Base-by-base conservation (phyloP, 495 filamentous ascomycete genomes). In the Symbiotaphrina buchneri region DNA sequence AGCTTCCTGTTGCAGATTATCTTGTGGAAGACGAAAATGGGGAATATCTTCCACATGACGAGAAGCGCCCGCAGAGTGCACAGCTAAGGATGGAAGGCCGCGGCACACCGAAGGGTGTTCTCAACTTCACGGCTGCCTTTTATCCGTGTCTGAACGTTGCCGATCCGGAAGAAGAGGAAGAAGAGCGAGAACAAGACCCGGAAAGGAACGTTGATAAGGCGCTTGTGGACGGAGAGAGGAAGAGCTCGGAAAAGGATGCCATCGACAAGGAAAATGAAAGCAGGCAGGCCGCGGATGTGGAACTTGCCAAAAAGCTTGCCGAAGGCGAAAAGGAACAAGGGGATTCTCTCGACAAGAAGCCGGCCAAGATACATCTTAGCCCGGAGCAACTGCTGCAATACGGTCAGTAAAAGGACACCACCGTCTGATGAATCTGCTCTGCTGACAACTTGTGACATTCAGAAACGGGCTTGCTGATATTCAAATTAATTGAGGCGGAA, bases 381-480 rank as follows among this genome's bases (percentile, higher is more conserved):
- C 64, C 68, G 2, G 71, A 94, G 25, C 78, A 94, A 40, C 58
- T 99, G 18, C 39, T 69, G 21, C 71, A 74, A 43, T 71, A 94
- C 43, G 71, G 72, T 75, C n/a, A n/a, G n/a, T n/a, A n/a, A n/a
- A 59, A 37, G 46, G 36, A 33, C 19, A 31, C 33, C 26, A 18
- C 29, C n/a, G 6, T 21, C 5, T 20, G 37, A 38, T 41, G 34
- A 20, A 22, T 20, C 14, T n/a, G 14, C 21, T 10, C 30, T 26
- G 30, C 36, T 47, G 8, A 44, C 26, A 23, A 28, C 29, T 3
- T 14, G 3, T 17, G 11, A 15, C 1, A 10, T 34, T 20, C 33
- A 72, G 83, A 92, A 48, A 85, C 81, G 31, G 87, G 87, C 23
- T 65, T 99, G 30, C 59, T 99, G 32, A 77, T 95, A 27, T 95